phyloP scores from a whole-genome alignment of 2,329 filamentous ascomycete genomes.

The Calonectria pauciramosa region DNA sequence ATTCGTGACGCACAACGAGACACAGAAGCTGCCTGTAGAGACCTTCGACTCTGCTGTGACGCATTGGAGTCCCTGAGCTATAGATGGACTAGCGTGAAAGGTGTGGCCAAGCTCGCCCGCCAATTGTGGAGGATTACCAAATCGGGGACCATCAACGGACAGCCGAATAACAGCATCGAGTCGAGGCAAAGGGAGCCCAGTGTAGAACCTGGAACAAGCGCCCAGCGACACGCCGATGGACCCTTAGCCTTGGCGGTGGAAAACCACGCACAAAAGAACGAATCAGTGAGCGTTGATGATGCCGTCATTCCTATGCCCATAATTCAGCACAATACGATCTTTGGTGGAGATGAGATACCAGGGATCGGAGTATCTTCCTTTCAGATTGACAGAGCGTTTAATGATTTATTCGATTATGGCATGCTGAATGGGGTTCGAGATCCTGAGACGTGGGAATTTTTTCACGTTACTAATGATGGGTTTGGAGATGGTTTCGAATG shows the following conservation, averaged over 20 bases:
- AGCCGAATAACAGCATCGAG: background rate
- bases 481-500: background rate
- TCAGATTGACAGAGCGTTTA: constrained; percentile 18
- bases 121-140: constrained; percentile 15
- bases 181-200: background rate
- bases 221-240: background rate
- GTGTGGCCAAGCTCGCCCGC: constrained; percentile 21
- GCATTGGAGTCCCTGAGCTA: constrained; percentile 21
- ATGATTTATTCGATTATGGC: constrained; percentile 25
- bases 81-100: constrained; percentile 27
- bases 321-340: background rate
- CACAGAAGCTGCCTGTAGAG: constrained; percentile 7
- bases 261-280: background rate
- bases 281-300: background rate
- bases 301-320: constrained; percentile 3
- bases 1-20: constrained; percentile 21
- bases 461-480: background rate
- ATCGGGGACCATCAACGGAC: background rate
- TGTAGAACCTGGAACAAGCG: background rate
- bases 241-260: background rate
- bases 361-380: background rate
- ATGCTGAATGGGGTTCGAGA: constrained; percentile 24
- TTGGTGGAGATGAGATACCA: background rate
- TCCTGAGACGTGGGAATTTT: constrained; percentile 26
- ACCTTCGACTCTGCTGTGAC: constrained; percentile 27